Evolutionary conservation across 139 green algal genomes (phyloP), one percentile per base, ranked within the genome.

Genomic region (Pleodorina starrii): DNA sequence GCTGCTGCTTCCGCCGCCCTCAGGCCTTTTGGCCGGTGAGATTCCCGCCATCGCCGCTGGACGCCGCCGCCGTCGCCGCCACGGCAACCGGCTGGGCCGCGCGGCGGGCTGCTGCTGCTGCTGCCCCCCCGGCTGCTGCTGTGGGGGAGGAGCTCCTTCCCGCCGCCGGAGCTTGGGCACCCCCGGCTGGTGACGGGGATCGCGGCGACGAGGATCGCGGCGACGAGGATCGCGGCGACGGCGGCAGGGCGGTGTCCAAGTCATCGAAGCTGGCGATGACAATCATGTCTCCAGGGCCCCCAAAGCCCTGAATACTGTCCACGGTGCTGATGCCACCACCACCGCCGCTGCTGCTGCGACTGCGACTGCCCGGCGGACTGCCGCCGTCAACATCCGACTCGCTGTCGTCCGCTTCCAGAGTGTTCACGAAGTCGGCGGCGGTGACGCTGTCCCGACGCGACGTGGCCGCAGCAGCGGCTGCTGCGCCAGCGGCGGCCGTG

Each of bases 221-320:
- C n/a, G n/a, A n/a, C n/a, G n/a, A n/a, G n/a, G n/a, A n/a, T n/a
- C n/a, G n/a, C 54, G 29, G 25, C 54, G 54, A 66, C 21, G 54
- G 54, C 54, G 54, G 29, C 7, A 66, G 25, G 6, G 54, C 54
- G 5, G 57, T 36, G 7, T 85, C 78, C 36, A 85, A 5, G 25
- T 85, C 78, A 17, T 73, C 78, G 54, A 85, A 85, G 78, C 54
- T 85, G 27, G 78, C 78, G 17, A 85, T 36, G 36, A 85, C 23
- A 5, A 85, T 44, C 44, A 82, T 40, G 43, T 9, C 69, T 36
- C 21, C 69, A 50, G 23, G n/a, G n/a, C 32, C 32, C 11, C 35
- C 66, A 32, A 17, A 19, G 66, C 66, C n/a, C n/a, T n/a, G n/a
- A n/a, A n/a, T 44, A 32, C 66, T 74, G 66, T 7, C 66, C n/a